A percentile compares a stretch with the other conserved stretches of the same genome.
These are phyloP conservation scores for Mycosphaerelloides madeirae DNA, from an alignment of 2,329 filamentous ascomycete species.

Conservation along the genomic window DNA sequence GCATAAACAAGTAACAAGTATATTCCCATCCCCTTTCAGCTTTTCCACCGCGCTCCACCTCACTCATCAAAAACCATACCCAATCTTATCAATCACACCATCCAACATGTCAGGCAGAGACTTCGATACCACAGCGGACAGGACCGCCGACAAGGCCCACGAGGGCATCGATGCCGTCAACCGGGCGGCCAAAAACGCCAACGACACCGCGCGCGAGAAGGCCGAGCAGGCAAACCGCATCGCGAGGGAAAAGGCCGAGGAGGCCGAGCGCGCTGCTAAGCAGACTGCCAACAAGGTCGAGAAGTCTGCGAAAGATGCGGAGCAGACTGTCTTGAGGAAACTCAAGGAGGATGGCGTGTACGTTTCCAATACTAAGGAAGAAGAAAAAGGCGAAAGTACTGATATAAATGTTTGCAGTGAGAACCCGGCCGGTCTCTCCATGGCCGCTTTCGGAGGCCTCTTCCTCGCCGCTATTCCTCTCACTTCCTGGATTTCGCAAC, in stretches of 20 bases:
- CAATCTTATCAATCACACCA: background rate
- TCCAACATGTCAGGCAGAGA: background rate
- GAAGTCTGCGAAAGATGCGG: constrained; percentile 8
- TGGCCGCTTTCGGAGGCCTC: constrained; percentile 23
- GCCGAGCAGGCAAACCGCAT: background rate
- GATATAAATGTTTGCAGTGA: constrained; percentile 10
- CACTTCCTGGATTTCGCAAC: constrained; percentile 25
- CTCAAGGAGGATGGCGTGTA: constrained; percentile 28
- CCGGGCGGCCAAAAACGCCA: background rate
- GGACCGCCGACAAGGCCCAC: too few relatives aligned
- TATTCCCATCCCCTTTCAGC: too few relatives aligned
- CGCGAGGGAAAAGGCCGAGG: constrained; percentile 1
- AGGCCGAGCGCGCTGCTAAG: constrained; percentile 2
- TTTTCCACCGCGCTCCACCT: too few relatives aligned
- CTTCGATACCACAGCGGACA: too few relatives aligned
- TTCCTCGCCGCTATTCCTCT: constrained; percentile 29
- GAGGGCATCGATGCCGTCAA: too few relatives aligned
- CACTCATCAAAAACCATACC: background rate
- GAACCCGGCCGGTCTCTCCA: constrained; percentile 24
- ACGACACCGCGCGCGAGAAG: background rate
- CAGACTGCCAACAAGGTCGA: constrained; percentile 1
- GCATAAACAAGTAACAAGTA: too few relatives aligned
- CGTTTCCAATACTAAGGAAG: too few relatives aligned
- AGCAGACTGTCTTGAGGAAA: constrained; percentile 15
- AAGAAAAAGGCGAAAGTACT: background rate